Percentiles rank a stretch among this genome's conserved stretches.
phyloP scores from a whole-genome alignment of 768 basidiomycete genomes.

The Coprinopsis sp. region DNA sequence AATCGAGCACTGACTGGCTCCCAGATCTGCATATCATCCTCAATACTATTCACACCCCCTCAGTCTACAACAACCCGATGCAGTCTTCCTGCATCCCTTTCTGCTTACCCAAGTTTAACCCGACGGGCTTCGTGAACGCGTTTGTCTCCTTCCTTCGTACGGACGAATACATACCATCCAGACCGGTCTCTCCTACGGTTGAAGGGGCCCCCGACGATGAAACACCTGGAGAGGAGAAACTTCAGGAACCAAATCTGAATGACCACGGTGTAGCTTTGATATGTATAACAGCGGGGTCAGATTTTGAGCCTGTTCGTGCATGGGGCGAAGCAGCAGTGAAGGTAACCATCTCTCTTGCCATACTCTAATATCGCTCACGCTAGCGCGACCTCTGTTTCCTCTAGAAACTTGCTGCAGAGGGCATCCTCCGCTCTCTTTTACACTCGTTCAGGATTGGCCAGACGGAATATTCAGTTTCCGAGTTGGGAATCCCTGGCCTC shows the following conservation, averaged over 20 bases:
- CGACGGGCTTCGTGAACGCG: constrained; percentile 84
- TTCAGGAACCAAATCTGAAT: constrained; percentile 13
- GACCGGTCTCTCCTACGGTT: constrained; percentile 9
- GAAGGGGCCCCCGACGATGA: constrained; percentile 3
- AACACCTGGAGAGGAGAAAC: not conserved
- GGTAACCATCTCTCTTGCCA: constrained; percentile 34
- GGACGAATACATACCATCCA: constrained; percentile 21
- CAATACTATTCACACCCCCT: constrained; percentile 84
- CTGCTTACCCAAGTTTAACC: constrained; percentile 92
- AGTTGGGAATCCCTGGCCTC: constrained; percentile 83
- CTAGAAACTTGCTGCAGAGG: constrained; percentile 63
- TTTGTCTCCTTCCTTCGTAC: constrained; percentile 72
- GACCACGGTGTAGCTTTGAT: constrained; percentile 59
- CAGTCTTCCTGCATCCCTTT: constrained; percentile 92
- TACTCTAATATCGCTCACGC: not conserved
- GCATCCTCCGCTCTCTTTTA: constrained; percentile 47
- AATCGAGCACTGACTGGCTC: too few relatives aligned
- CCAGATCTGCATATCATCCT: constrained; percentile 88
- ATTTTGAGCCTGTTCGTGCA: constrained; percentile 75
- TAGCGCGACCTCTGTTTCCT: not conserved
- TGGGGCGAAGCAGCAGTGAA: constrained; percentile 70
- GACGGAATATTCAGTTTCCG: constrained; percentile 65
- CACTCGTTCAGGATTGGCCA: constrained; percentile 42
- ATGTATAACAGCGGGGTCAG: constrained; percentile 75
- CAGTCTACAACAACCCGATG: constrained; percentile 70